Conservation (phyloP, 768 basidiomycete genomes). For the Jaapia argillacea region DNA sequence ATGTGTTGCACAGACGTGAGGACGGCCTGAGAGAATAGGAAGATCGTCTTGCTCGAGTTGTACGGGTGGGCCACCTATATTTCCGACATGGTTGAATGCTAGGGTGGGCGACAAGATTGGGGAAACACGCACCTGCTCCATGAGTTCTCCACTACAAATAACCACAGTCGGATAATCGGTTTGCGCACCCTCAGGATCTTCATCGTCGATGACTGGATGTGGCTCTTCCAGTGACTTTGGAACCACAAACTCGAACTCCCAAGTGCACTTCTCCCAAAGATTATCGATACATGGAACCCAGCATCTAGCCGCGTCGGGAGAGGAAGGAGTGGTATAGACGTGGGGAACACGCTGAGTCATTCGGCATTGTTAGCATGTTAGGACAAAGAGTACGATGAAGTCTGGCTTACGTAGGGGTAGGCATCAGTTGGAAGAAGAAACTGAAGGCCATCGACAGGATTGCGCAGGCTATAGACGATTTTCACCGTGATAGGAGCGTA, state of each 20-base stretch:
- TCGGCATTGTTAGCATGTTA: neutral
- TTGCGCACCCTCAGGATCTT: conserved; percentile 36
- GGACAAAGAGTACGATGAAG: neutral
- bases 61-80: conserved; percentile 86
- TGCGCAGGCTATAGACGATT: conserved; percentile 72
- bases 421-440: conserved; percentile 74
- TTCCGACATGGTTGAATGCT: conserved; percentile 7
- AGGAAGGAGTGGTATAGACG: conserved; percentile 81
- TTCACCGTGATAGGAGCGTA: conserved; percentile 68
- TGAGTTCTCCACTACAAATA: conserved; percentile 88
- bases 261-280: conserved; percentile 93
- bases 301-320: conserved; percentile 86
- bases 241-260: conserved; percentile 97
- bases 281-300: conserved; percentile 99
- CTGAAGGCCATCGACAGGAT: conserved; percentile 78
- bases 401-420: conserved; percentile 69
- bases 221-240: conserved; percentile 72
- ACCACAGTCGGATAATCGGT: conserved; percentile 75
- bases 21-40: conserved; percentile 79
- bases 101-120: neutral
- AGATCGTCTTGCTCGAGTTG: conserved; percentile 90
- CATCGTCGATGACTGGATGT: conserved; percentile 31
- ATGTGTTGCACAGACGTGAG: conserved; percentile 95
- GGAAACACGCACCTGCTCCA: conserved; percentile 66
- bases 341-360: conserved; percentile 78